Percentiles rank a stretch among this genome's conserved stretches.
These are phyloP conservation scores for Ceratobasidium sp. DNA, from an alignment of 1,284 basidiomycete species.

Conservation along the genomic window DNA sequence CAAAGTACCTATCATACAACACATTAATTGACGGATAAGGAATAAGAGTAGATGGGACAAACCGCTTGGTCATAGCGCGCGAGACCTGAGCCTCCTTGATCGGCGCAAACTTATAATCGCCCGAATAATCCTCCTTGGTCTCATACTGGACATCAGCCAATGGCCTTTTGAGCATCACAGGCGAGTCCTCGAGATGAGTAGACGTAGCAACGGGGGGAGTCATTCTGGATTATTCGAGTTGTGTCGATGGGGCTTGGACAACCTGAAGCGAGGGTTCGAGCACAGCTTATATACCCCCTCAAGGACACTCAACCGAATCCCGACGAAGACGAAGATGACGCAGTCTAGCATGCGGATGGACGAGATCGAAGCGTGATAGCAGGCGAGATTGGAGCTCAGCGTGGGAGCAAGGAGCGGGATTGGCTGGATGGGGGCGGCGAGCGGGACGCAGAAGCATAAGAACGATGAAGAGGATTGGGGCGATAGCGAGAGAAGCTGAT, in stretches of 20 bases:
- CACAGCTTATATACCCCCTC: conserved; percentile 17
- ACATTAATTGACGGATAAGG: conserved; percentile 6
- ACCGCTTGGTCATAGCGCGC: conserved; percentile 84
- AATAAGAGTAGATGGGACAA: conserved; percentile 57
- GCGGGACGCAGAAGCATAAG: background rate
- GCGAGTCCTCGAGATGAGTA: conserved; percentile 24
- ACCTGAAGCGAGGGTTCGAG: background rate
- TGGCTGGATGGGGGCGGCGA: background rate
- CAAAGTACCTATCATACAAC: conserved; percentile 71
- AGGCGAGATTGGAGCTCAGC: conserved; percentile 27
- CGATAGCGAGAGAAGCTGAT: background rate
- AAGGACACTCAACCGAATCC: background rate
- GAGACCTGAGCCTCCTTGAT: conserved; percentile 83
- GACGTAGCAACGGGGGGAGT: conserved; percentile 37
- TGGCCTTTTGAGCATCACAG: conserved; percentile 26
- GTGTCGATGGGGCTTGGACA: background rate
- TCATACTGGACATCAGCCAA: conserved; percentile 35
- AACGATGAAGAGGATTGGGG: background rate
- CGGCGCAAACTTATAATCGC: conserved; percentile 76
- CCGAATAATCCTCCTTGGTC: conserved; percentile 66
- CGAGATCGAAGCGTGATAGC: conserved; percentile 18
- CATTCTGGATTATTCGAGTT: conserved; percentile 8
- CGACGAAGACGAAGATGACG: background rate
- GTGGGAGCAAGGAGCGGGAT: conserved; percentile 23
- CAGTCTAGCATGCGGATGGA: conserved; percentile 14